Evolutionary conservation across 2,329 filamentous ascomycete genomes (phyloP).

Genomic region (Verticillium longisporum): DNA sequence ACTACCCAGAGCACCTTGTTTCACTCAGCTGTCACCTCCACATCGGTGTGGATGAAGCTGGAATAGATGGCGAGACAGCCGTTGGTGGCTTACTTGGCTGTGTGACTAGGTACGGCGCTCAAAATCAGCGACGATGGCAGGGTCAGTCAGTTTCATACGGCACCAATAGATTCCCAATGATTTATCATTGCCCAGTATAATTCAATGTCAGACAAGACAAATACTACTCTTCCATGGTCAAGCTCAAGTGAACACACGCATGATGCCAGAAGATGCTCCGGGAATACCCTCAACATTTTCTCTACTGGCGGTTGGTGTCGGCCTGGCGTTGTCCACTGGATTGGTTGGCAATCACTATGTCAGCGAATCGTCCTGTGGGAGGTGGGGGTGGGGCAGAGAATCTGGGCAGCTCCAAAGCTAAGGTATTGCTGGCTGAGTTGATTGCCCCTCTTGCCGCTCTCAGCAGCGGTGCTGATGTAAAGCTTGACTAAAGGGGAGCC

Average conservation of each 20-base stretch:
- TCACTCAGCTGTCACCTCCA: not conserved
- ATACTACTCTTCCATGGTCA: not conserved
- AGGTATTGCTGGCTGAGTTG: no score
- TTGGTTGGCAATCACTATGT: no score
- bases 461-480: slow-evolving; percentile 18
- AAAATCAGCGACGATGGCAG: not conserved
- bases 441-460: no score
- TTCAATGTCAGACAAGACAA: not conserved
- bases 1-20: not conserved
- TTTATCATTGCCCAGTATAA: not conserved
- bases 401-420: no score
- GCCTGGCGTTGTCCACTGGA: no score
- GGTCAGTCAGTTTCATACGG: not conserved
- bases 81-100: not conserved
- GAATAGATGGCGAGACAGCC: not conserved
- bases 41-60: not conserved
- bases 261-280: no score
- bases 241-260: no score
- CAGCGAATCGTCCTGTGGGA: no score
- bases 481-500: slow-evolving; percentile 15
- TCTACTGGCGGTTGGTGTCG: no score
- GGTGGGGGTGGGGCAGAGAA: no score
- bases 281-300: no score
- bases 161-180: not conserved
- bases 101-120: not conserved